Evolutionary conservation across 2,329 filamentous ascomycete genomes (phyloP), one percentile per base, ranked within the genome.

Genomic region (Chaetomium globosum): DNA sequence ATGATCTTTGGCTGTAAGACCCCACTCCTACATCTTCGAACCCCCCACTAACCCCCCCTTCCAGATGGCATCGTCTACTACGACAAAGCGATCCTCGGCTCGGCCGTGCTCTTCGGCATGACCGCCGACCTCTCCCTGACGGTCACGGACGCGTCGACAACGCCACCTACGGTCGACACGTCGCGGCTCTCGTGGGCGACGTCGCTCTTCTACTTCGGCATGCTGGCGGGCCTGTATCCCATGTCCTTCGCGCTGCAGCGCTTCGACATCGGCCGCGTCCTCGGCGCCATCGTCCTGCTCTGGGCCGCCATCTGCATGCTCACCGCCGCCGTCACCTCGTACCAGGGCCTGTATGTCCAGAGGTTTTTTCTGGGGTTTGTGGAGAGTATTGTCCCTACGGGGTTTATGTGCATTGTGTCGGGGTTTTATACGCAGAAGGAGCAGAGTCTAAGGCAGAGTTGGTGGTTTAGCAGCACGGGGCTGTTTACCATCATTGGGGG

Each of bases 141-240:
- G 33, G 77, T 89, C 4, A 77, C 83, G 13, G 75, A 81, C 70
- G 49, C 68, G 2, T 71, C 74, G 1, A 78, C 77, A 0, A 74
- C 70, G 1, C 87, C 88, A 0, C 81, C 84, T 0, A 83, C 83
- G 0, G 84, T 83, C 19, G 84, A 89, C 72, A 92, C 90, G 0
- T 82, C 84, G 0, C 83, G 90, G 12, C 82, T 93, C 31, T 88
- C 84, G 69, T 93, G 89, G 90, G 90, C 90, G 2, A 92, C 89
- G 0, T 92, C 88, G 0, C 81, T 92, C 71, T 92, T 93, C 79
- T 93, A 92, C 78, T 92, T 93, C 70, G 90, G 90, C 46, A 90
- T 91, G 88, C 81, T 93, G 2, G 86, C 84, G 0, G 90, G 90
- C 0, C 78, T 90, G 3, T 92, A 91, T 67, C 90, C 89, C 1